Conservation (phyloP, 2,329 filamentous ascomycete genomes). For the Dactylellina parvicollis region DNA sequence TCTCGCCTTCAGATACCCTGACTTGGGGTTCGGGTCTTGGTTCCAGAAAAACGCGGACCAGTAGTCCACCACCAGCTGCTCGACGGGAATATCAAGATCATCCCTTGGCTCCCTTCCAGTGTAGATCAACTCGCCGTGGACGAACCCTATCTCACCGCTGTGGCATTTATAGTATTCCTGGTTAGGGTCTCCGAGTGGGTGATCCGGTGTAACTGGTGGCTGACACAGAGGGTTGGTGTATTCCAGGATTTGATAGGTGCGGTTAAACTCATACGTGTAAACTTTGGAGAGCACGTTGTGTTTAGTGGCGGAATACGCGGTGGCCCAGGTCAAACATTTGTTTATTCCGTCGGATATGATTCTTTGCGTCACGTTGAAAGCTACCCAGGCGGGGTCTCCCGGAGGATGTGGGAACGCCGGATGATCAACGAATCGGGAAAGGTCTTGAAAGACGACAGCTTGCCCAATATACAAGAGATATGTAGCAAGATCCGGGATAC, state of each 20-base stretch:
- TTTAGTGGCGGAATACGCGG: conserved; percentile 59
- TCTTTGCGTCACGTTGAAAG: conserved; percentile 60
- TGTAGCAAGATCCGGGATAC: conserved; percentile 56
- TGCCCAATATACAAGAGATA: conserved; percentile 55
- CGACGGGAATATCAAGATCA: conserved; percentile 60
- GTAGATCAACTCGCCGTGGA: conserved; percentile 60
- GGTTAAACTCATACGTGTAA: conserved; percentile 62
- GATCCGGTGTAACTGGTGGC: conserved; percentile 57
- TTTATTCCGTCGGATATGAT: conserved; percentile 60
- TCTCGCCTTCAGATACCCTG: conserved; percentile 59
- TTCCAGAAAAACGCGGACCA: conserved; percentile 60
- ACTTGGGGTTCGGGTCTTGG: conserved; percentile 60
- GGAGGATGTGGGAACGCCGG: conserved; percentile 46
- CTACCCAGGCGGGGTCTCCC: conserved; percentile 50
- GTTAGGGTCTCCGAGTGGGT: conserved; percentile 61
- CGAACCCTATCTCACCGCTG: conserved; percentile 61
- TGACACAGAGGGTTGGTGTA: conserved; percentile 60
- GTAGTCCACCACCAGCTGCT: conserved; percentile 60
- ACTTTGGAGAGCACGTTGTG: conserved; percentile 59
- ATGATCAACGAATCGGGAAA: conserved; percentile 54
- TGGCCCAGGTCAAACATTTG: conserved; percentile 61
- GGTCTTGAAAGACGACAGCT: conserved; percentile 54
- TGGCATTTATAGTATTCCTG: conserved; percentile 63
- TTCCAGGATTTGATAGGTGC: conserved; percentile 61
- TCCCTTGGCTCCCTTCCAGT: conserved; percentile 60